phyloP scores from a whole-genome alignment of 1,284 basidiomycete species.

The Rhodotorula sp. region DNA sequence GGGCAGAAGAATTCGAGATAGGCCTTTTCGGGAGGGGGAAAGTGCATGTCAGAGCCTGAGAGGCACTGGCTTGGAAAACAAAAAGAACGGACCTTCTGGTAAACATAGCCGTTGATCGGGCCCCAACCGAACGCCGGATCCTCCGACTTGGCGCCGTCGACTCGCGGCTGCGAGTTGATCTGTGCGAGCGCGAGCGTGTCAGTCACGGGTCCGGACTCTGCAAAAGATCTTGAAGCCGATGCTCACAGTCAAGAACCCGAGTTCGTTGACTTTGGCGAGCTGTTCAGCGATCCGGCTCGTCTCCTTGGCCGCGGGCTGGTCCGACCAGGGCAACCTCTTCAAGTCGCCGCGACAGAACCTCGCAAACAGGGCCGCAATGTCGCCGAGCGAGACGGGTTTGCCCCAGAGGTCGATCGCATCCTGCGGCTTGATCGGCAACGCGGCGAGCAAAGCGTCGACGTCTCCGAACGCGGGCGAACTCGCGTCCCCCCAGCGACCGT shows the following conservation, averaged over 20 bases:
- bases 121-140: conserved; percentile 59
- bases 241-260: conserved; percentile 78
- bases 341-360: conserved; percentile 62
- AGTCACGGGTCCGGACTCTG: not conserved
- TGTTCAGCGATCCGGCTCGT: conserved; percentile 76
- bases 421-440: conserved; percentile 56
- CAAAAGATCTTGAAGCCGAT: not conserved
- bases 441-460: conserved; percentile 34
- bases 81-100: conserved; percentile 49
- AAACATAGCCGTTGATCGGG: conserved; percentile 53
- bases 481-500: conserved; percentile 54
- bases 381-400: conserved; percentile 64
- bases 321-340: conserved; percentile 84
- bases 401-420: conserved; percentile 79
- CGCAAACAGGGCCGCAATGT: conserved; percentile 78
- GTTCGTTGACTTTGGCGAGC: conserved; percentile 71
- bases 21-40: conserved; percentile 59
- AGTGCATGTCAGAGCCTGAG: not conserved
- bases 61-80: too few species aligned
- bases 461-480: conserved; percentile 53
- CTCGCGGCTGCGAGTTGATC: conserved; percentile 92
- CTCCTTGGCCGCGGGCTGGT: conserved; percentile 78
- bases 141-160: conserved; percentile 71
- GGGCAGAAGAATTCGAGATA: conserved; percentile 96
- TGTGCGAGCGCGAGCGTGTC: not conserved